Conservation (phyloP, 2,329 filamentous ascomycete species). For the Eutypa lata region DNA sequence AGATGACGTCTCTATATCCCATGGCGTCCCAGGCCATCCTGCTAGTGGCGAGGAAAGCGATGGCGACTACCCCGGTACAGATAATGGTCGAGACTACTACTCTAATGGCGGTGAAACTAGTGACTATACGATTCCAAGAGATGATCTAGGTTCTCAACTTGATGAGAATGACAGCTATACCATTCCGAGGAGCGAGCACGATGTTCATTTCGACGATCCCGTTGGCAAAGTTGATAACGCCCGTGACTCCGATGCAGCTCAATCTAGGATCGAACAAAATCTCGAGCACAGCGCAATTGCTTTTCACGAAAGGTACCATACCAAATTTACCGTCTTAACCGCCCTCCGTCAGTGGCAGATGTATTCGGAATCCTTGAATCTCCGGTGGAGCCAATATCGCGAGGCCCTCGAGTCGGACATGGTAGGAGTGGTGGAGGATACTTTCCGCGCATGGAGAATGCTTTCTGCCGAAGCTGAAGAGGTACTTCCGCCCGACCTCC, state of each 20-base stretch:
- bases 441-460: slow-evolving; percentile 23
- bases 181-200: not conserved
- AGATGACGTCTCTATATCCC: slow-evolving; percentile 10
- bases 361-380: slow-evolving; percentile 17
- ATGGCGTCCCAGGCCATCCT: slow-evolving; percentile 15
- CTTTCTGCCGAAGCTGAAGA: slow-evolving; percentile 17
- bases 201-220: slow-evolving; percentile 7
- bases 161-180: slow-evolving; percentile 1
- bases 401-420: slow-evolving; percentile 21
- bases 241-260: not conserved
- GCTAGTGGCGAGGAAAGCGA: not conserved
- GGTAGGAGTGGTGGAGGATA: slow-evolving; percentile 16
- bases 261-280: slow-evolving; percentile 15
- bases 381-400: slow-evolving; percentile 19
- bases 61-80: slow-evolving; percentile 8
- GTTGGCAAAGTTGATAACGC: slow-evolving; percentile 4
- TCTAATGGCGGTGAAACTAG: slow-evolving; percentile 6
- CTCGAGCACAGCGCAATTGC: slow-evolving; percentile 21
- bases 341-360: slow-evolving; percentile 26
- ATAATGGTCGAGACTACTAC: slow-evolving; percentile 6
- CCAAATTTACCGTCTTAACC: slow-evolving; percentile 19
- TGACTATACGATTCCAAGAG: not conserved
- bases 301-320: slow-evolving; percentile 22
- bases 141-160: not conserved
- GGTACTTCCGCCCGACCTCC: slow-evolving; percentile 15